Conservation (phyloP, 768 basidiomycete genomes). For the Tricholoma matsutake region DNA sequence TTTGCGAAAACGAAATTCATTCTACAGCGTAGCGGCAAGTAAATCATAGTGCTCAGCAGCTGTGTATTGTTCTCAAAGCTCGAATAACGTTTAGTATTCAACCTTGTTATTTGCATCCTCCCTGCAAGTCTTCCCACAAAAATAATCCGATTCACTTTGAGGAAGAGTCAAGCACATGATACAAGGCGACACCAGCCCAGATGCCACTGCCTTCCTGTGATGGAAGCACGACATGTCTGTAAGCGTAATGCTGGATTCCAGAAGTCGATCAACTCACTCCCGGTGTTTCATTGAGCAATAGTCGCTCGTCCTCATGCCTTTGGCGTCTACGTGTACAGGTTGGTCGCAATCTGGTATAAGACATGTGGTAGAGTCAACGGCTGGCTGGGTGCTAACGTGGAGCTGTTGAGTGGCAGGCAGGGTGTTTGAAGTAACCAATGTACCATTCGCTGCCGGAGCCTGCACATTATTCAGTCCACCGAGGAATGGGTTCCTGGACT, state of each 20-base stretch:
- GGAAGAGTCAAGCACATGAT: constrained; percentile 65
- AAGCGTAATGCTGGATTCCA: constrained; percentile 1
- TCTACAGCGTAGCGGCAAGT: background rate
- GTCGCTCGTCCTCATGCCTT: constrained; percentile 47
- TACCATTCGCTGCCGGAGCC: constrained; percentile 25
- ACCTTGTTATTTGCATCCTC: constrained; percentile 56
- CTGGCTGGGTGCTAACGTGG: constrained; percentile 32
- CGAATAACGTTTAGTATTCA: background rate
- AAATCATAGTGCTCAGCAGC: background rate
- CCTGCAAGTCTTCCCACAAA: constrained; percentile 56
- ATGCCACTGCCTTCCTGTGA: constrained; percentile 53
- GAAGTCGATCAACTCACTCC: constrained; percentile 44
- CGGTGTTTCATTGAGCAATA: constrained; percentile 62
- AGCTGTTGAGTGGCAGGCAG: constrained; percentile 27
- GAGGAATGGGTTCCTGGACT: constrained; percentile 4
- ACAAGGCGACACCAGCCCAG: constrained; percentile 50
- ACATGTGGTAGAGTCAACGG: constrained; percentile 40
- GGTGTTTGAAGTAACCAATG: constrained; percentile 23
- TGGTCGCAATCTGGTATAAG: constrained; percentile 57
- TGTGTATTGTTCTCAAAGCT: background rate
- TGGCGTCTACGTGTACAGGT: constrained; percentile 51
- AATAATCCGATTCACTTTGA: constrained; percentile 59
- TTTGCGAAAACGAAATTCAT: background rate
- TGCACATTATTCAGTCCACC: constrained; percentile 7
- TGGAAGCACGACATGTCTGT: constrained; percentile 9